Percentiles rank a stretch among this genome's conserved stretches.
phyloP scores from a whole-genome alignment of 1,284 basidiomycete genomes.

The Apiotrichum porosum region DNA sequence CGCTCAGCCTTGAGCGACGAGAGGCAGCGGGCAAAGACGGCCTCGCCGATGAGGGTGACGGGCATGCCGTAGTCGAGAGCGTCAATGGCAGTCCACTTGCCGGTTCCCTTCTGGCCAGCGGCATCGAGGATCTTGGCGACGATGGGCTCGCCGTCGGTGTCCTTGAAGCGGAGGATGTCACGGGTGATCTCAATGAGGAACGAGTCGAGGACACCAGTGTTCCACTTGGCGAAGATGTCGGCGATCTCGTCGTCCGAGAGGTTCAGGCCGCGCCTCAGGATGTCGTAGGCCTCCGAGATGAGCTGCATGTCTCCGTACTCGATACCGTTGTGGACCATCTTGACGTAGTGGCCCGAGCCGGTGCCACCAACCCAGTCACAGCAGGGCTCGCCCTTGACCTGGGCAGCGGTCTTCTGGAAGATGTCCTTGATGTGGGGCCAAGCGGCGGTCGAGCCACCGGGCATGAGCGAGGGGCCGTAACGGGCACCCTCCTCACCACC shows the following conservation, averaged over 20 bases:
- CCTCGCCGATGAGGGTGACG: constrained; percentile 98
- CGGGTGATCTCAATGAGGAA: constrained; percentile 98
- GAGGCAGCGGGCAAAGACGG: constrained; percentile 97
- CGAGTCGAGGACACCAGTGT: constrained; percentile 97
- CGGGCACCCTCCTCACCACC: constrained; percentile 99
- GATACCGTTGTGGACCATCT: constrained; percentile 64
- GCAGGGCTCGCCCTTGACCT: constrained; percentile 93
- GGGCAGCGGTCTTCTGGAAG: constrained; percentile 96
- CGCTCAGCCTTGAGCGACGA: constrained; percentile 98
- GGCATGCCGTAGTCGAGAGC: constrained; percentile 92
- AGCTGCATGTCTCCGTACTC: constrained; percentile 99
- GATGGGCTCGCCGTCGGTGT: constrained; percentile 79
- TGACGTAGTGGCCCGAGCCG: constrained; percentile 94
- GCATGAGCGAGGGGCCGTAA: constrained; percentile 97
- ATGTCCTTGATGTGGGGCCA: constrained; percentile 98
- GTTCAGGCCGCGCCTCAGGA: constrained; percentile 93
- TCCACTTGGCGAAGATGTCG: constrained; percentile 86
- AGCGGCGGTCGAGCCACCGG: constrained; percentile 87
- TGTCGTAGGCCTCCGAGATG: constrained; percentile 97
- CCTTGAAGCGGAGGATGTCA: constrained; percentile 93
- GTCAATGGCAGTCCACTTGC: constrained; percentile 99
- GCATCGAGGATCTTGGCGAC: constrained; percentile 91
- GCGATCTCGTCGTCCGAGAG: constrained; percentile 80
- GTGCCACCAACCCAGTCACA: constrained; percentile 99
- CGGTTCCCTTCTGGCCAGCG: constrained; percentile 99